Base-by-base conservation (phyloP, 2,329 filamentous ascomycete genomes). In the Fusarium piperis region DNA sequence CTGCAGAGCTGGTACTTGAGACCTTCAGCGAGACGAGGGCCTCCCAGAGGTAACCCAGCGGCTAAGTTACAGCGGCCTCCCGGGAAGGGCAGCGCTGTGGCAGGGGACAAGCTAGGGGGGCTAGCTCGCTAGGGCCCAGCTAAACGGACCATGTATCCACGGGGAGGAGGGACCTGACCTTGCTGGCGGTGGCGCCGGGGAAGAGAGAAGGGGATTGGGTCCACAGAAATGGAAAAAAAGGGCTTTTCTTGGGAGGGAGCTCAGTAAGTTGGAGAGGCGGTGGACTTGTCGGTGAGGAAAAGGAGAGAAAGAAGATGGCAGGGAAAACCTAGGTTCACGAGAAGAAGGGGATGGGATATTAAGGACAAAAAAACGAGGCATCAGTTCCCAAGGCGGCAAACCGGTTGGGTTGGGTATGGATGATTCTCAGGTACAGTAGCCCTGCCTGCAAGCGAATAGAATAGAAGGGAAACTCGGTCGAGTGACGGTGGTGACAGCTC, bases 241-340 rank as follows among this genome's bases (percentile, higher is more conserved):
- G 59, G 58, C 53, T 59, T 64, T 52, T 48, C 33, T 39, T 39
- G 20, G 46, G 59, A 46, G 38, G 59, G 56, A 71, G 52, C 58
- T 64, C 33, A 39, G 16, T 16, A 32, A 52, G 55, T 46, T 59
- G 28, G 52, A n/a, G 59, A 73, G 70, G 70, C 70, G 70, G 70
- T 73, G 70, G 70, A 73, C 64, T 71, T 73, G 70, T 73, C 70
- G 70, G 70, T 73, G 70, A 73, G 60, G 59, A 57, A 64, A 68
- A 68, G 70, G 48, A 26, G 26, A 38, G 20, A 61, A 51, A 35
- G 39, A 35, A 52, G 36, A 59, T 32, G 44, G 59, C 46, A 55
- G 59, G 71, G 64, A 65, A 68, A 62, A 68, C 70, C 70, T 44
- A 73, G 67, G 46, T 46, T 58, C 51, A 39, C 39, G 26, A 33